Base-by-base conservation (phyloP, 805 yeast genomes). In the Metschnikowia peoriensis region DNA sequence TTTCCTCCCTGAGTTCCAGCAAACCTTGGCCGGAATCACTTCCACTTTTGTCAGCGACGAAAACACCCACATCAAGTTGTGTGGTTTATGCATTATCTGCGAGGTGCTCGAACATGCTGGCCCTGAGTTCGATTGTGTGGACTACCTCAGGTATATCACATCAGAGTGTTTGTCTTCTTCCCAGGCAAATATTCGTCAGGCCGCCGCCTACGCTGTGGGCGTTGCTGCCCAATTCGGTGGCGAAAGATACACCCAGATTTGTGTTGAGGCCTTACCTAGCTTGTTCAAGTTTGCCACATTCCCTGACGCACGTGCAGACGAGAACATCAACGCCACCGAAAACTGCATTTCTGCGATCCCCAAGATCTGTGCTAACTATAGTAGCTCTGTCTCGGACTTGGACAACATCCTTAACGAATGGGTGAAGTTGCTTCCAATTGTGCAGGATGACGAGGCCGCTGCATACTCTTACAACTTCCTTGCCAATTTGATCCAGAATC, bases 391-490 rank as follows among this genome's bases (percentile, higher is more conserved):
- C 46, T 85, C 91, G 32, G 81, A 84, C 64, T 70, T 83, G 52
- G 82, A 86, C 56, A 75, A 79, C 28, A 80, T 88, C 28, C 73
- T 89, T 46, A 79, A 77, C 32, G 86, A 80, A 54, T 94, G 98
- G 98, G 73, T 94, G 49, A 78, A 79, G 55, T 79, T 89, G 10
- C 80, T 94, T 59, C 99, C 98, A 22, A 80, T 93, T 41, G 70
- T 84, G 22, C 87, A 83, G 60, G 97, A 94, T 67, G 87, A 84
- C 41, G 94, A 88, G 59, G 96, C 96, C 5, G 97, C 97, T 4
- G 84, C 90, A 14, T 89, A 79, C 67, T 84, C 89, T 16, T 94
- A 90, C 71, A 77, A 79, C 60, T 92, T 89, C 66, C 74, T 92
- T 58, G 73, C 84, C 8, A 87, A 86, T 55, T 74, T 92, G 63